Conservation (phyloP, 805 yeast species). For the Danielia reshetovae region DNA sequence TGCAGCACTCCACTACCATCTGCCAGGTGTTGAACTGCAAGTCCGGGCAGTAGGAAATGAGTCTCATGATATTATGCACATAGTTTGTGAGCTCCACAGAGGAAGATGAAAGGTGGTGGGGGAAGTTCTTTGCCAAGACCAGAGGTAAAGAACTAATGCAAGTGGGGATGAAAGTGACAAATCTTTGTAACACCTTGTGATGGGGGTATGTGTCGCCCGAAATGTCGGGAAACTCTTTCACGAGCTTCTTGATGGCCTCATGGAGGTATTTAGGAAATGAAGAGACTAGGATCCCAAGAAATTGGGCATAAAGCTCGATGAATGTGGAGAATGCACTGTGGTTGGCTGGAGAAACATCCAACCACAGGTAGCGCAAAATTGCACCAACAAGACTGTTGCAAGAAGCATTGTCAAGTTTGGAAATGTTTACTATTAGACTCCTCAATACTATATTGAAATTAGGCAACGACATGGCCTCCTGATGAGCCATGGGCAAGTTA, state of each 20-base stretch:
- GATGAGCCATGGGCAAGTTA: slow-evolving; percentile 45
- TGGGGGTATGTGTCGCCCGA: slow-evolving; percentile 23
- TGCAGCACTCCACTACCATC: slow-evolving; percentile 69
- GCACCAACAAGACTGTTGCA: slow-evolving; percentile 55
- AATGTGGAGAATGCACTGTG: slow-evolving; percentile 22
- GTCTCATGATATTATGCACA: slow-evolving; percentile 55
- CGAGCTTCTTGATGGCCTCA: slow-evolving; percentile 70
- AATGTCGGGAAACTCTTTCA: slow-evolving; percentile 50
- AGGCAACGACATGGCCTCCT: slow-evolving; percentile 50
- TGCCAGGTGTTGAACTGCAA: slow-evolving; percentile 76
- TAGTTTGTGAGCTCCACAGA: slow-evolving; percentile 56
- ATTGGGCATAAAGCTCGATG: slow-evolving; percentile 58
- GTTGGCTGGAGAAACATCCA: slow-evolving; percentile 33
- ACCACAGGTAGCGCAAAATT: slow-evolving; percentile 65
- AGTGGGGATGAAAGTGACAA: slow-evolving; percentile 77
- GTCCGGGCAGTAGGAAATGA: slow-evolving; percentile 71
- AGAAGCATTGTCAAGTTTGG: slow-evolving; percentile 58
- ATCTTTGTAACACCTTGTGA: slow-evolving; percentile 62
- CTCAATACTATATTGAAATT: slow-evolving; percentile 56
- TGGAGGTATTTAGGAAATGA: slow-evolving; percentile 88
- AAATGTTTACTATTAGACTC: slow-evolving; percentile 58
- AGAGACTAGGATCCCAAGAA: slow-evolving; percentile 73
- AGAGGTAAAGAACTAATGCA: slow-evolving; percentile 62
- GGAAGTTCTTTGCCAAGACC: slow-evolving; percentile 59
- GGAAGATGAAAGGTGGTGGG: slow-evolving; percentile 66